These are phyloP conservation scores for Phytophthora syringae DNA, from an alignment of 352 stramenopile species.

Conservation along the genomic window DNA sequence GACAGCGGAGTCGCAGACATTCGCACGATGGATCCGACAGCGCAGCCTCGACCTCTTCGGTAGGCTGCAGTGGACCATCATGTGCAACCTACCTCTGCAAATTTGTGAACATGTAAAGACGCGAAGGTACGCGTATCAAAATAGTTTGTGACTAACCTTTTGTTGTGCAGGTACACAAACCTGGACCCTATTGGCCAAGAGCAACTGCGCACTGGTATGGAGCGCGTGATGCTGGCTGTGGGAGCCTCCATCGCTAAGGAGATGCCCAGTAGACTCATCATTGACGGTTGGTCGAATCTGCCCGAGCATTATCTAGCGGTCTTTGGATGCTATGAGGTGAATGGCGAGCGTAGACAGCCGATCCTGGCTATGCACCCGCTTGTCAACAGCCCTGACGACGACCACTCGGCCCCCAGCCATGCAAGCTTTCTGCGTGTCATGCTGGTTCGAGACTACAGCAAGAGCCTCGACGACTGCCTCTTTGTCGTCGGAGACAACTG, in stretches of 20 bases:
- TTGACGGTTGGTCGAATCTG: background rate
- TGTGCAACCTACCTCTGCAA: no score
- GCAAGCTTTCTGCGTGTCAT: no score
- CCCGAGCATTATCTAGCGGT: slow-evolving; percentile 3
- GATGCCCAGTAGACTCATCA: background rate
- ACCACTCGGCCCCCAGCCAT: no score
- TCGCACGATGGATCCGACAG: no score
- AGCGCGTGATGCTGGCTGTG: background rate
- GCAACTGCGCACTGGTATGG: background rate
- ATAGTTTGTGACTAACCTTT: background rate
- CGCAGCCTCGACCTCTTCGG: no score
- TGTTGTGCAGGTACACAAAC: background rate
- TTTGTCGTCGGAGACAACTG: no score
- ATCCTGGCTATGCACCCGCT: background rate
- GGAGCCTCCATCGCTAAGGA: background rate
- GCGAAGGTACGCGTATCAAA: no score
- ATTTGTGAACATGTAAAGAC: no score
- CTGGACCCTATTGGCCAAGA: background rate
- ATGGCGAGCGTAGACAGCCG: background rate
- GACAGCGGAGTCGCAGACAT: background rate
- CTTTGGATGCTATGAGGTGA: background rate
- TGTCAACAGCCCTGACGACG: no score
- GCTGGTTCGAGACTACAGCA: no score
- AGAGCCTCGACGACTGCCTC: no score
- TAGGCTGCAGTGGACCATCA: no score